Conservation (phyloP, 257 asterid genomes). For the Gardenia jasminoides region DNA sequence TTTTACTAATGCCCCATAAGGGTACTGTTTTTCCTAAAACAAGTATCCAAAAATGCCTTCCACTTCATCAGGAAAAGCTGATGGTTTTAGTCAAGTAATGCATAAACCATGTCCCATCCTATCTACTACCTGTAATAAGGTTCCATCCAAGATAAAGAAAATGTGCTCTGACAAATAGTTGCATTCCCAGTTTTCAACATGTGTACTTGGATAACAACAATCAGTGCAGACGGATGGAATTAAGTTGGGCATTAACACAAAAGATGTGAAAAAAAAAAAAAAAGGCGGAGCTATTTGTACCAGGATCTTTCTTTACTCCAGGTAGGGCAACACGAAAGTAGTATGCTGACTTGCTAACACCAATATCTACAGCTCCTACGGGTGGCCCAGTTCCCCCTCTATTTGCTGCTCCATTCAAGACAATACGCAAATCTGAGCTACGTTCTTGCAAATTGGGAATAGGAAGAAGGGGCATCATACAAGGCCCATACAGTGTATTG, state of each 20-base stretch:
- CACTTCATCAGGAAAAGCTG: background rate
- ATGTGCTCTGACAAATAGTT: too few relatives aligned
- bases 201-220: background rate
- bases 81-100: background rate
- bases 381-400: slow-evolving; percentile 60
- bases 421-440: slow-evolving; percentile 29
- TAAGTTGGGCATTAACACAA: background rate
- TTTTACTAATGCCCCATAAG: too few relatives aligned
- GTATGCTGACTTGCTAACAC: slow-evolving; percentile 59
- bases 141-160: background rate
- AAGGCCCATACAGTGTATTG: slow-evolving; percentile 25
- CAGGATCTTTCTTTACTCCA: slow-evolving; percentile 86
- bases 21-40: too few relatives aligned
- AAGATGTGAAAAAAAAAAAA: background rate
- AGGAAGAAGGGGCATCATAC: slow-evolving; percentile 57
- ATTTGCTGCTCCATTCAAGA: slow-evolving; percentile 65
- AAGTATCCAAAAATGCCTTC: background rate
- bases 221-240: background rate
- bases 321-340: slow-evolving; percentile 84
- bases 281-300: slow-evolving; percentile 32
- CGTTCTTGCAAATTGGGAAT: slow-evolving; percentile 42
- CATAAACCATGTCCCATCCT: background rate
- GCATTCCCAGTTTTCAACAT: background rate
- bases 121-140: background rate
- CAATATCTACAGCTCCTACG: slow-evolving; percentile 70